A percentile compares a stretch with the other conserved stretches of the same genome.
Evolutionary conservation across 2,329 filamentous ascomycete species (phyloP).

Genomic region (Hysterium pulicare): DNA sequence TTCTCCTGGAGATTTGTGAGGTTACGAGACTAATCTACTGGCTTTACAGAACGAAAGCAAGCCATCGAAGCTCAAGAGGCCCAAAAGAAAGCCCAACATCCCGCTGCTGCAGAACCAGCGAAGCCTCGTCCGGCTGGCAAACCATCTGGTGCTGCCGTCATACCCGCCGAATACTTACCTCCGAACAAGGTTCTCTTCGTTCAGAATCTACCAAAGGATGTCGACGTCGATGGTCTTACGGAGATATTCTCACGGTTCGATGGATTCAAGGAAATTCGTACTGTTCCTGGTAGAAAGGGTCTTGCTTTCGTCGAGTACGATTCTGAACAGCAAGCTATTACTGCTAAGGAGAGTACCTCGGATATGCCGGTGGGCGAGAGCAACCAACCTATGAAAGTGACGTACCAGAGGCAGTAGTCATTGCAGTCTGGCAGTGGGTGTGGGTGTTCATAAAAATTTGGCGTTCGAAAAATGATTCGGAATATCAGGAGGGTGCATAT

Average conservation of each 20-base stretch:
- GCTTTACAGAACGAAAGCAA: constrained; percentile 65
- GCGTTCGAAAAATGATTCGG: too few species aligned
- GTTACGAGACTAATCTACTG: too few species aligned
- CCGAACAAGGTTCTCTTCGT: constrained; percentile 97
- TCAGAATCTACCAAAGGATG: constrained; percentile 85
- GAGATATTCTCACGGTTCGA: constrained; percentile 85
- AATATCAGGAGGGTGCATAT: too few species aligned
- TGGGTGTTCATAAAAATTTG: not conserved
- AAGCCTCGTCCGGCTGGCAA: constrained; percentile 65
- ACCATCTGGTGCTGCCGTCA: constrained; percentile 66
- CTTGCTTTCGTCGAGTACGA: constrained; percentile 98
- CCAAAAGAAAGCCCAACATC: constrained; percentile 71
- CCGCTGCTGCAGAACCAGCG: constrained; percentile 46
- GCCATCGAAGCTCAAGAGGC: constrained; percentile 76
- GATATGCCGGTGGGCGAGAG: constrained; percentile 76
- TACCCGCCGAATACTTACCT: constrained; percentile 96
- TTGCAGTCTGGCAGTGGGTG: constrained; percentile 14
- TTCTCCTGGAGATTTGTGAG: constrained; percentile 46
- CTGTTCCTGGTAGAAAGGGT: constrained; percentile 80
- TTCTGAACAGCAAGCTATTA: constrained; percentile 81
- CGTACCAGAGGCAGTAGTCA: constrained; percentile 81
- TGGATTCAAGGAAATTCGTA: constrained; percentile 87
- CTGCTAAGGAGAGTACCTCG: constrained; percentile 88
- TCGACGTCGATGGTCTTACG: constrained; percentile 74
- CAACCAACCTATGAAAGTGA: constrained; percentile 82